Conservation (phyloP, 2,329 filamentous ascomycete genomes). For the Madurella mycetomatis region DNA sequence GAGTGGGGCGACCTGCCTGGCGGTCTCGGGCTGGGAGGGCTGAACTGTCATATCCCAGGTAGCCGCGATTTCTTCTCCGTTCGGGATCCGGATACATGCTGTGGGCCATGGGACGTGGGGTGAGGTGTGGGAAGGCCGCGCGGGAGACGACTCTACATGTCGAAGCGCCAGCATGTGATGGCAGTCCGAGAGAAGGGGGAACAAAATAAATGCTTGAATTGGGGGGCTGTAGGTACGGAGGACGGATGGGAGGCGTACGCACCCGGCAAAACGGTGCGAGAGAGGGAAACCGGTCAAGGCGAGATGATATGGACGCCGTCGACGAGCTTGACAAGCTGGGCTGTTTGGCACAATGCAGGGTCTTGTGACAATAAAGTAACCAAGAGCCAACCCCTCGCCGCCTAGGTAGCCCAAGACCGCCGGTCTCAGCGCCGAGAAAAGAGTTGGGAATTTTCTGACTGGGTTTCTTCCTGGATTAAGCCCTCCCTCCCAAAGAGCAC, state of each 20-base stretch:
- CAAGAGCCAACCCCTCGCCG: neutral
- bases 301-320: neutral
- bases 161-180: neutral
- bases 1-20: conserved; percentile 36
- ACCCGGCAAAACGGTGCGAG: neutral
- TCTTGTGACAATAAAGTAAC: neutral
- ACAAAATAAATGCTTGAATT: neutral
- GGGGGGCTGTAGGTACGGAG: neutral
- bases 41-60: conserved; percentile 47
- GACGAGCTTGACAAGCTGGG: neutral
- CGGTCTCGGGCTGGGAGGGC: conserved; percentile 46
- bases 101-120: conserved; percentile 21
- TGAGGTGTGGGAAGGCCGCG: neutral
- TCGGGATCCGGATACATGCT: conserved; percentile 35
- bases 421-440: neutral
- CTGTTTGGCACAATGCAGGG: neutral
- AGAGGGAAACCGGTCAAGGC: neutral
- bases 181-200: neutral
- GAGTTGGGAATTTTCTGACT: neutral
- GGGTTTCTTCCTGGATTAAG: neutral
- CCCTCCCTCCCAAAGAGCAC: too few relatives aligned
- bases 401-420: neutral
- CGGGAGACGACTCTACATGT: conserved; percentile 5
- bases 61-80: conserved; percentile 43
- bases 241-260: neutral